Percentiles rank a stretch among this genome's conserved stretches.
Conservation (phyloP, 2,329 filamentous ascomycete species). For the Chaetomium sp. region DNA sequence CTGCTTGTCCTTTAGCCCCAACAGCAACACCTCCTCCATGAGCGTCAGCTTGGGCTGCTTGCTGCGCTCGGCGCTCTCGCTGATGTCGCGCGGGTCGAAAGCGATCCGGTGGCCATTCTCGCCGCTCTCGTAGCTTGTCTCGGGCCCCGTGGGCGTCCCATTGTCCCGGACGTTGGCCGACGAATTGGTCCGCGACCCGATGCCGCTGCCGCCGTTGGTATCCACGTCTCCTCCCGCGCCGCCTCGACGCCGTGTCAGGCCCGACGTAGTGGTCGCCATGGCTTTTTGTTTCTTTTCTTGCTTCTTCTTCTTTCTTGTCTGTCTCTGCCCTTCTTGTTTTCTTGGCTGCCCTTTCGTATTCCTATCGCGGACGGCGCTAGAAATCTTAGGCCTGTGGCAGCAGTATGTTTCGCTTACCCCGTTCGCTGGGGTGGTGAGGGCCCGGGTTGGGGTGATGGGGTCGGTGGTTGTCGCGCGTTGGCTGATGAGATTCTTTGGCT, state of each 20-base stretch:
- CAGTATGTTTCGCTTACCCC: conserved; percentile 1
- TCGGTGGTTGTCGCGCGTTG: conserved; percentile 7
- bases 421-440: not conserved
- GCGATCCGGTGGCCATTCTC: conserved; percentile 99
- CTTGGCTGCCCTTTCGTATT: not conserved
- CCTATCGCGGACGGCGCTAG: not conserved
- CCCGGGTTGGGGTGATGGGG: conserved; percentile 1
- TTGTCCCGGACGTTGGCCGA: conserved; percentile 54
- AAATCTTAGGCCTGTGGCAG: not conserved
- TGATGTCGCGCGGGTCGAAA: conserved; percentile 95
- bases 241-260: conserved; percentile 68
- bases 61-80: conserved; percentile 91
- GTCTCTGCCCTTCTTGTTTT: not conserved
- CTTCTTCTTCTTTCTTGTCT: not conserved
- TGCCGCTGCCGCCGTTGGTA: conserved; percentile 63
- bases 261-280: conserved; percentile 50
- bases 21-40: conserved; percentile 96
- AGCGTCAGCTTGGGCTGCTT: conserved; percentile 98
- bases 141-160: conserved; percentile 49
- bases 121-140: conserved; percentile 86
- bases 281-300: conserved; percentile 4
- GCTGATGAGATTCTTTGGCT: conserved; percentile 15
- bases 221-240: conserved; percentile 66
- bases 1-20: conserved; percentile 98
- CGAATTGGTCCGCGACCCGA: conserved; percentile 56